Evolutionary conservation across 805 yeast genomes (phyloP), one percentile per base, ranked within the genome.

Genomic region (Metschnikowia bowlesiae): DNA sequence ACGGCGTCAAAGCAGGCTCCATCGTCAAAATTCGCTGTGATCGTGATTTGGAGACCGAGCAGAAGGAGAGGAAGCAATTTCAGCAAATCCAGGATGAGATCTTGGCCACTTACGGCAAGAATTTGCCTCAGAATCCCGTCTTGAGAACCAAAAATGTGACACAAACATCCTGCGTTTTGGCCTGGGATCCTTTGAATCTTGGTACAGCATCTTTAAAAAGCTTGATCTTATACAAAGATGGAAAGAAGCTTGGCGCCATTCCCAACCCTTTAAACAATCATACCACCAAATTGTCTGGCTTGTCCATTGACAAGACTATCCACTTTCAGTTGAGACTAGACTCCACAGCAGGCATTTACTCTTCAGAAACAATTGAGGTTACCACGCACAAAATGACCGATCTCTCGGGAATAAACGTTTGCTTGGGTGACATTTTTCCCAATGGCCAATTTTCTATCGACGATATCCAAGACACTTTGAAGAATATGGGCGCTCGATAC

Each of bases 321-420:
- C 79, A 77, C 40, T 92, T 94, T 69, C 89, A 85, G 62, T 77
- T 94, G 60, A 81, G 83, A 57, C 73, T 94, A 63, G 85, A 83
- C 50, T 91, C 99, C 7, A 85, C 96, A 0, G 95, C 97, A 0
- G 99, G 99, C n/a, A 75, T 77, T 9, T 88, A 78, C 60, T 73
- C 73, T 62, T 87, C 96, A 9, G 84, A 89, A 41, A 69, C 69
- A 18, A 65, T 92, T 26, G 78, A 78, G 44, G 81, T 91, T 13
- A 84, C 81, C 51, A 94, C 99, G 3, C 98, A 90, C 66, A 91
- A 89, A 63, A 90, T 92, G 97, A 90, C 97, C 0, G 97, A 94
- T 68, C 76, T 94, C 59, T 79, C 89, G 2, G 99, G 99, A 52
- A 89, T 94, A 50, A 89, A 92, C 0, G 86, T 89, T 1, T 92